Evolutionary conservation across 2,329 filamentous ascomycete species (phyloP).

Genomic region (Karstenula rhodostoma): DNA sequence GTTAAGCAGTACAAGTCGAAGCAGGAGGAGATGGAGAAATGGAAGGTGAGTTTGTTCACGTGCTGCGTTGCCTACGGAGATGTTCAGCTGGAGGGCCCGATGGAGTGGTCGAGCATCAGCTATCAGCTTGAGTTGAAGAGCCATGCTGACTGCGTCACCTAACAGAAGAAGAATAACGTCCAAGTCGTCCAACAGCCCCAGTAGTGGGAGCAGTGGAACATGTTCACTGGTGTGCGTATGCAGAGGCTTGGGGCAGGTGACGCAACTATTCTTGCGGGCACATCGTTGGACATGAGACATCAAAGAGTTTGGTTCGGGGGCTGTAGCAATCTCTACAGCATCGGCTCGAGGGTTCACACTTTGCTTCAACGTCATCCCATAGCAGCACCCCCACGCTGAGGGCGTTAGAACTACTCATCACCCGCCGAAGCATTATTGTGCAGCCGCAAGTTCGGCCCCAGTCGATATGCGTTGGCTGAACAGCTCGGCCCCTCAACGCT

Average conservation of each 20-base stretch:
- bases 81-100: constrained; percentile 5
- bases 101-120: constrained; percentile 8
- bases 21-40: constrained; percentile 94
- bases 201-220: constrained; percentile 24
- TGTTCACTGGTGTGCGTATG: constrained; percentile 20
- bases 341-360: background rate
- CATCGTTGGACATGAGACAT: constrained; percentile 23
- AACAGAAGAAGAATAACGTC: constrained; percentile 87
- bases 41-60: constrained; percentile 77
- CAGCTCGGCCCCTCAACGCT: background rate
- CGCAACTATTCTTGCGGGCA: constrained; percentile 25
- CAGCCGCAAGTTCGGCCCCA: background rate
- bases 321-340: background rate
- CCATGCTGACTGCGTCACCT: constrained; percentile 23
- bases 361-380: background rate
- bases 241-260: constrained; percentile 24
- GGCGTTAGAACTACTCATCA: background rate
- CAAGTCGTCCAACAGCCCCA: constrained; percentile 79
- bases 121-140: constrained; percentile 5
- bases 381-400: constrained; percentile 1
- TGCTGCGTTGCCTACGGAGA: background rate
- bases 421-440: background rate
- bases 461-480: constrained; percentile 6
- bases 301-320: constrained; percentile 1
- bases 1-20: constrained; percentile 96